These are phyloP conservation scores for Penicillium pancosmium DNA, from an alignment of 495 filamentous ascomycete species.

Conservation along the genomic window DNA sequence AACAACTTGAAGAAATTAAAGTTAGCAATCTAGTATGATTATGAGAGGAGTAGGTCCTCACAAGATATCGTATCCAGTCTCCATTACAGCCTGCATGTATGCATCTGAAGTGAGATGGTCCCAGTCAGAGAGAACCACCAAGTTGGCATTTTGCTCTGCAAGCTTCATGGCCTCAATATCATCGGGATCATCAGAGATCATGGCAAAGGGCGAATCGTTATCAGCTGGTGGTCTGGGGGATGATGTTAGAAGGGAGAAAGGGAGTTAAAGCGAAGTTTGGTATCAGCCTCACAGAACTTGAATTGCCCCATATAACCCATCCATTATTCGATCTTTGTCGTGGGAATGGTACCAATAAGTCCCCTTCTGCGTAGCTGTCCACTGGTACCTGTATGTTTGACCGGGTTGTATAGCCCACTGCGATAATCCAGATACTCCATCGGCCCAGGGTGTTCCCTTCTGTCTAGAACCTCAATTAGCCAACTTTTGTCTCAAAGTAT, in stretches of 20 bases:
- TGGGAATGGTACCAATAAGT: conserved; percentile 60
- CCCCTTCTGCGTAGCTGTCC: conserved; percentile 51
- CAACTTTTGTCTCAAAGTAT: conserved; percentile 11
- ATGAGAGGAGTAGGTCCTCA: conserved; percentile 19
- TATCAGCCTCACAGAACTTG: conserved; percentile 21
- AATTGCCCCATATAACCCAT: conserved; percentile 57
- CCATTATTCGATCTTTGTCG: conserved; percentile 45
- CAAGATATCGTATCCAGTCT: conserved; percentile 43
- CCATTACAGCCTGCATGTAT: conserved; percentile 34
- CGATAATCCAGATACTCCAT: conserved; percentile 54
- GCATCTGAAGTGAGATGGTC: conserved; percentile 51
- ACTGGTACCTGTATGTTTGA: conserved; percentile 47
- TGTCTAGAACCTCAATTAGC: conserved; percentile 13
- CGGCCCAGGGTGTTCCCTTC: conserved; percentile 44
- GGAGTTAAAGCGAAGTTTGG: neutral
- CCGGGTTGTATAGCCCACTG: conserved; percentile 50
- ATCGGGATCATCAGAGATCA: conserved; percentile 37
- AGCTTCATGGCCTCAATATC: conserved; percentile 41
- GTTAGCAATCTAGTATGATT: neutral
- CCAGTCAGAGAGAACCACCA: conserved; percentile 54
- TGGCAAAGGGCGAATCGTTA: conserved; percentile 36
- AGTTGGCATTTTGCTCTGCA: conserved; percentile 41
- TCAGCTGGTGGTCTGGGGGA: conserved; percentile 30
- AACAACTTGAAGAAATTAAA: conserved; percentile 29
- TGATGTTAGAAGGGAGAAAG: conserved; percentile 4